Conservation (phyloP, 345 rosid genomes). For the Salix suchowensis region DNA sequence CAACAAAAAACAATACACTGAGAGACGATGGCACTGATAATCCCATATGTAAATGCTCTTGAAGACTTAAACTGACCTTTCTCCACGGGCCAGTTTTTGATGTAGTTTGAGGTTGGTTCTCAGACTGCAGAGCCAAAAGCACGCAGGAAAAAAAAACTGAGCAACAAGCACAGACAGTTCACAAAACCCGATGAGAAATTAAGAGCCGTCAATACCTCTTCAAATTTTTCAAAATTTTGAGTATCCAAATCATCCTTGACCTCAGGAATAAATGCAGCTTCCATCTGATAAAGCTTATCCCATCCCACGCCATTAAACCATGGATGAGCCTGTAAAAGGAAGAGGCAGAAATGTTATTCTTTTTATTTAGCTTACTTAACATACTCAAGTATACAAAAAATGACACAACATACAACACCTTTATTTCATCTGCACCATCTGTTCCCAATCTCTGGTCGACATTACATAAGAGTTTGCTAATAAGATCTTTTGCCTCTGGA, state of each 20-base stretch:
- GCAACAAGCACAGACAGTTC: neutral
- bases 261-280: constrained; percentile 86
- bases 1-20: neutral
- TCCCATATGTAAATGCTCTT: neutral
- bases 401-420: constrained; percentile 72
- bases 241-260: constrained; percentile 91
- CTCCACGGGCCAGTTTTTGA: constrained; percentile 77
- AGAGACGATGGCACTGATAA: neutral
- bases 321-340: constrained; percentile 62
- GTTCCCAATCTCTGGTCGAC: constrained; percentile 82
- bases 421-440: constrained; percentile 77
- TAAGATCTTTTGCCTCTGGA: constrained; percentile 63
- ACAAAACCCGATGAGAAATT: constrained; percentile 8
- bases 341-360: constrained; percentile 25
- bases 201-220: constrained; percentile 51
- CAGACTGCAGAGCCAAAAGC: constrained; percentile 47
- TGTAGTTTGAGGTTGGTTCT: constrained; percentile 35
- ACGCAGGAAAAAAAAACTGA: constrained; percentile 8
- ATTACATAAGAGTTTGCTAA: constrained; percentile 73
- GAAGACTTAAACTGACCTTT: constrained; percentile 43
- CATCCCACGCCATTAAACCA: constrained; percentile 73
- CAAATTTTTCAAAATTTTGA: constrained; percentile 92
- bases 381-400: constrained; percentile 36
- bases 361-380: constrained; percentile 12
- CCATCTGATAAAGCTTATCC: constrained; percentile 75